phyloP scores from a whole-genome alignment of 139 green algal genomes.

The Edaphochlamys debaryana region DNA sequence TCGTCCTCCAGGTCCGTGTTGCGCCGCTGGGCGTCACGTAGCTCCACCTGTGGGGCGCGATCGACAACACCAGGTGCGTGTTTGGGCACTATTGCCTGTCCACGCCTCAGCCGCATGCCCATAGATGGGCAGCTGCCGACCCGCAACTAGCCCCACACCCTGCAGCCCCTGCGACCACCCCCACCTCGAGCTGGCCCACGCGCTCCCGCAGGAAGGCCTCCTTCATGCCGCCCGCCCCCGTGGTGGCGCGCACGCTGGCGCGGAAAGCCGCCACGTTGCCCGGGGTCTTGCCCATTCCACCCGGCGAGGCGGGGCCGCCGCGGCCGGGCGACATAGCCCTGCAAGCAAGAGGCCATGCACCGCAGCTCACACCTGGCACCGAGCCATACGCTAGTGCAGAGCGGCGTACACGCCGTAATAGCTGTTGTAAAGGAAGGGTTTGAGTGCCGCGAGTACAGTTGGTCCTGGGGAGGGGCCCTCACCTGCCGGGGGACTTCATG shows the following conservation, averaged over 20 bases:
- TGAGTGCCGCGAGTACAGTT: no score
- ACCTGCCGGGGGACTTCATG: constrained; percentile 33
- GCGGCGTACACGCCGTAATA: no score
- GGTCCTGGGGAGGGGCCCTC: no score
- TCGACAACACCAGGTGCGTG: not conserved
- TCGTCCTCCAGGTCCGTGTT: constrained; percentile 49
- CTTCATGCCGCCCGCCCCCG: constrained; percentile 36
- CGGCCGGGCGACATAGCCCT: not conserved
- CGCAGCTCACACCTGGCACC: no score
- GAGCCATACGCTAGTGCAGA: no score
- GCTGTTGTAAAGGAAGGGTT: no score
- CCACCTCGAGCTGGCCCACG: constrained; percentile 49
- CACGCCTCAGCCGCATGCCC: no score
- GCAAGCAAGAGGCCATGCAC: not conserved
- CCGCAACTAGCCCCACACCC: no score
- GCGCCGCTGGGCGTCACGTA: constrained; percentile 25
- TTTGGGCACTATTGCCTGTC: no score
- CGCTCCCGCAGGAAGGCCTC: constrained; percentile 59
- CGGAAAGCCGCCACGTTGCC: not conserved
- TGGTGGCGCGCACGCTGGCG: not conserved
- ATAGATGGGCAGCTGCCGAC: no score
- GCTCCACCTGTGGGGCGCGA: constrained; percentile 9
- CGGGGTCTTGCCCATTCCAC: no score
- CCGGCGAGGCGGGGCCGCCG: no score
- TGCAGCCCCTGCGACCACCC: not conserved